Conservation (phyloP, 2,329 filamentous ascomycete species). For the Botrytis byssoidea region DNA sequence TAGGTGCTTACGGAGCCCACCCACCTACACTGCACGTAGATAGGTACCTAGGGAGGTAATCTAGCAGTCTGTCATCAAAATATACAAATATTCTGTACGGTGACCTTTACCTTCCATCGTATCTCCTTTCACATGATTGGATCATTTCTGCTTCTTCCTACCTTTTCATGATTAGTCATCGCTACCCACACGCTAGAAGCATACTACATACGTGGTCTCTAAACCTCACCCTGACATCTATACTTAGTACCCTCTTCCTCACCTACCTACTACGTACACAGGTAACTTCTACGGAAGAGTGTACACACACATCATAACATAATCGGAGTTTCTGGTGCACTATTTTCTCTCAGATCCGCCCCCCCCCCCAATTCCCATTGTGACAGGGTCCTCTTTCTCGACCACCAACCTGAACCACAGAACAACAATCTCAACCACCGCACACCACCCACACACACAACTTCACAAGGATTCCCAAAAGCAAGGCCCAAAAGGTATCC, state of each 20-base stretch:
- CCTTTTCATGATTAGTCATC: background rate
- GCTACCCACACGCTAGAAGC: background rate
- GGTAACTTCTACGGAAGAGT: background rate
- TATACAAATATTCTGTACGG: background rate
- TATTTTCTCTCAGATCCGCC: constrained; percentile 16
- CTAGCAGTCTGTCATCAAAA: background rate
- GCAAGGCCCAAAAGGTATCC: constrained; percentile 14
- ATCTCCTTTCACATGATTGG: background rate
- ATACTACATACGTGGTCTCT: background rate
- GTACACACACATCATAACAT: background rate
- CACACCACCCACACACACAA: background rate
- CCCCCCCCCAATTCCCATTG: constrained; percentile 5
- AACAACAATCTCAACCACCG: constrained; percentile 20
- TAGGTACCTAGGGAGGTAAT: background rate
- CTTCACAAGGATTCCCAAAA: constrained; percentile 24
- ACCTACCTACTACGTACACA: background rate
- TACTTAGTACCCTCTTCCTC: background rate
- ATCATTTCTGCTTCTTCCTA: background rate
- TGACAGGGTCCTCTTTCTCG: constrained; percentile 30
- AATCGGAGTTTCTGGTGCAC: constrained; percentile 1
- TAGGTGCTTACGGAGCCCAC: too few species aligned
- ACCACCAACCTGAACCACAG: background rate
- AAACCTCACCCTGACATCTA: background rate
- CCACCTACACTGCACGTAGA: background rate
- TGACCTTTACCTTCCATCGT: background rate